Base-by-base conservation (phyloP, 257 asterid species). In the Echium plantagineum region DNA sequence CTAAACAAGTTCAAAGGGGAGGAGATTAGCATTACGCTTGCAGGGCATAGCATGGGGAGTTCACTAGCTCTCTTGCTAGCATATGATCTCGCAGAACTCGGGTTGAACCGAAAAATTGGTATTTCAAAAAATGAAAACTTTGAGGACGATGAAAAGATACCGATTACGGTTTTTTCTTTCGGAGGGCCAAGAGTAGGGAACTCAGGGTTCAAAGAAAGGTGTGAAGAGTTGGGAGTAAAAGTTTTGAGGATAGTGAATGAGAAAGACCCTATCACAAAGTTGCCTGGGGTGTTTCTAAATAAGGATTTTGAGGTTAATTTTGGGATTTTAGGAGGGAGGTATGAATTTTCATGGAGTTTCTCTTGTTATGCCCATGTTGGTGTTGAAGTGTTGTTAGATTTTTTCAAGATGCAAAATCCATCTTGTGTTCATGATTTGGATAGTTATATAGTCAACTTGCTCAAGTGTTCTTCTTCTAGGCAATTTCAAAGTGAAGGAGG, bases 1-100 rank as follows among this genome's bases (percentile, higher is more conserved):
- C 9, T 73, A 9, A 71, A 55, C 21, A 68, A 64, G 62, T 61
- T 74, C 21, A 61, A 35, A 70, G 69, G 72, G 0, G 88, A 77
- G 21, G 83, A 77, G 18, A 56, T 85, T 22, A 85, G 94, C 69
- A 78, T 85, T 5, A 83, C 85, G 0, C 38, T 82, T 12, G 80
- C 85, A 0, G 94, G 90, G 0, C 94, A 85, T 52, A 82, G 90
- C 71, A 85, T 85, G 94, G 94, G 94, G 58, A 85, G 94, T 65
- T 81, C 90, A 10, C 51, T 85, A 53, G 94, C 83, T 0, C 71
- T 65, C 9, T 69, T 85, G 2, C 59, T 77, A 3, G 90, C 83
- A 0, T 83, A 81, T 42, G 90, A 85, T 19, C 64, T 85, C 0
- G 73, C 88, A 8, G 94, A 85, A 67, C 77, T 85, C 0, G 88